These are phyloP conservation scores for Crithidia expoeki DNA, from an alignment of 208 protist genomes.

Conservation along the genomic window DNA sequence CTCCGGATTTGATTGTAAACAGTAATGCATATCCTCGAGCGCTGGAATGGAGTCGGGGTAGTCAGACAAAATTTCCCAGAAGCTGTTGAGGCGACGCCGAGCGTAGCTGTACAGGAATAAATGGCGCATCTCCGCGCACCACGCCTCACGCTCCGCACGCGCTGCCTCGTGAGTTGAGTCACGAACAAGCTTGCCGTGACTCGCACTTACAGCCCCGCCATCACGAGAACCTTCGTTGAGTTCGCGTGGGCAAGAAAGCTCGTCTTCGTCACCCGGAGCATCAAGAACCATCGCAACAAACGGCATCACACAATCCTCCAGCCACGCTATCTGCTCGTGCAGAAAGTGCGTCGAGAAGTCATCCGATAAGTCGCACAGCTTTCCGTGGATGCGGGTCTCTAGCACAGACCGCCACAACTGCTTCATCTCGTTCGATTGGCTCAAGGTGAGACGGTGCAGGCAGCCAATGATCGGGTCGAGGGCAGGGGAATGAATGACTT, in stretches of 20 bases:
- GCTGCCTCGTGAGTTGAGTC: slow-evolving; percentile 11
- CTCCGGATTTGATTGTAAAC: slow-evolving; percentile 57
- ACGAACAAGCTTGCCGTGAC: background rate
- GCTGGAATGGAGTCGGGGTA: slow-evolving; percentile 83
- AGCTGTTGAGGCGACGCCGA: slow-evolving; percentile 58
- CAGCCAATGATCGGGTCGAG: slow-evolving; percentile 50
- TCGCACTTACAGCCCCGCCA: background rate
- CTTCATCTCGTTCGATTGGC: slow-evolving; percentile 56
- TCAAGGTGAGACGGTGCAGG: slow-evolving; percentile 73
- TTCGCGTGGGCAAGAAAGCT: background rate
- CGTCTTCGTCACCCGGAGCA: background rate
- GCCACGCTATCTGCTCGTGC: slow-evolving; percentile 61
- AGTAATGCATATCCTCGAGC: slow-evolving; percentile 79
- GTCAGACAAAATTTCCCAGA: slow-evolving; percentile 89
- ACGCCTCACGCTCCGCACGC: slow-evolving; percentile 56
- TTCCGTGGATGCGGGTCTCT: slow-evolving; percentile 49
- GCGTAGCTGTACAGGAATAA: slow-evolving; percentile 60
- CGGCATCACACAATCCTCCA: slow-evolving; percentile 66
- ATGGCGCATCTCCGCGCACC: slow-evolving; percentile 71
- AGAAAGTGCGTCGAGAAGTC: slow-evolving; percentile 66
- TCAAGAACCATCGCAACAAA: slow-evolving; percentile 70
- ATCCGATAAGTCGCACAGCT: slow-evolving; percentile 58
- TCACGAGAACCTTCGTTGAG: background rate
- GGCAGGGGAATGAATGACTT: too few relatives aligned
- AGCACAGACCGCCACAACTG: slow-evolving; percentile 65